Evolutionary conservation across 495 filamentous ascomycete genomes (phyloP).

Genomic region (Podospora anserina): DNA sequence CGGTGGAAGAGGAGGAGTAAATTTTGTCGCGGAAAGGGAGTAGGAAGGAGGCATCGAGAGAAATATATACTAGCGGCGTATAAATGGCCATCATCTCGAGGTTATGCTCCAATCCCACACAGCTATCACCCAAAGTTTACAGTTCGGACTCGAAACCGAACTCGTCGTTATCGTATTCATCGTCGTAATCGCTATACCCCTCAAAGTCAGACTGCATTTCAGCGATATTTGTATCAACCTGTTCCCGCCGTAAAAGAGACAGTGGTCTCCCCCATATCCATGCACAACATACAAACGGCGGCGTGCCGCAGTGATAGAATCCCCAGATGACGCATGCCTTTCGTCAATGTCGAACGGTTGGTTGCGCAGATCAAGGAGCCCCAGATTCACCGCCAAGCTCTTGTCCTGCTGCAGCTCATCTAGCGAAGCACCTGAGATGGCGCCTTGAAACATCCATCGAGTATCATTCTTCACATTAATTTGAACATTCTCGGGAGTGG

Average conservation of each 20-base stretch:
- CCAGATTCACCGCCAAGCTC: not conserved
- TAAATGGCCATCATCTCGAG: not conserved
- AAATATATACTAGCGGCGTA: not conserved
- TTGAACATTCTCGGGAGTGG: not conserved
- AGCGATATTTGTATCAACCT: not conserved
- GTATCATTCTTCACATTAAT: not conserved
- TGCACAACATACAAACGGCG: not conserved
- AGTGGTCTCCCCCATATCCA: not conserved
- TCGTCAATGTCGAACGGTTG: not conserved
- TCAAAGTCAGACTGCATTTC: not conserved
- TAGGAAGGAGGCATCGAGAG: not conserved
- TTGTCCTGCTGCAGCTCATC: not conserved
- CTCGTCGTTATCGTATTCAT: not conserved
- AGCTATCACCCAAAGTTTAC: not conserved
- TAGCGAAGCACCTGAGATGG: not conserved
- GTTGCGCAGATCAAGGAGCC: constrained; percentile 9
- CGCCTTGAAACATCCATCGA: not conserved
- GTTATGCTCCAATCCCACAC: too few species aligned
- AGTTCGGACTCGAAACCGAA: not conserved
- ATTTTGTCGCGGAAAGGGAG: not conserved
- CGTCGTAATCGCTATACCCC: not conserved
- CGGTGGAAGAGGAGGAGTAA: constrained; percentile 4
- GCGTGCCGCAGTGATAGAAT: not conserved
- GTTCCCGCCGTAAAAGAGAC: not conserved
- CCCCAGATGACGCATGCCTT: not conserved